Evolutionary conservation across 2,329 filamentous ascomycete genomes (phyloP).

Genomic region (Endothia cerciana): DNA sequence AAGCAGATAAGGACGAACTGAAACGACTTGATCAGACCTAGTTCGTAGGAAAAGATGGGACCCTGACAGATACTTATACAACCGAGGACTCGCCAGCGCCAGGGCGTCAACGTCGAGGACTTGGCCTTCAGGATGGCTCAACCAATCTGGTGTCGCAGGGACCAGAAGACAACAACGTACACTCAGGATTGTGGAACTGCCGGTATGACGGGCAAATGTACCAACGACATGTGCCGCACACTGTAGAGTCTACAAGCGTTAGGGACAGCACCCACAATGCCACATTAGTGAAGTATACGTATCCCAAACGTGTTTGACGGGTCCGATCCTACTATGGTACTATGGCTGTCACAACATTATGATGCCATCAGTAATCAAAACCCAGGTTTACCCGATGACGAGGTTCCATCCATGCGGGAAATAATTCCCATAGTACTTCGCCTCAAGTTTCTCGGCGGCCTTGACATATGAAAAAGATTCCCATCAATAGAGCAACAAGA

Average conservation of each 20-base stretch:
- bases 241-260: slow-evolving; percentile 6
- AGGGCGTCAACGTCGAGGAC: slow-evolving; percentile 9
- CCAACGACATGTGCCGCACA: slow-evolving; percentile 6
- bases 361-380: slow-evolving; percentile 13
- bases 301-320: slow-evolving; percentile 9
- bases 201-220: not conserved
- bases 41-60: slow-evolving; percentile 15
- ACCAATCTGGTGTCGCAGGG: slow-evolving; percentile 7
- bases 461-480: slow-evolving; percentile 8
- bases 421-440: slow-evolving; percentile 1
- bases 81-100: slow-evolving; percentile 7
- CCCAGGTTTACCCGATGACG: slow-evolving; percentile 1
- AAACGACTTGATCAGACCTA: not conserved
- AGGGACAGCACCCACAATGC: not conserved
- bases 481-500: not conserved
- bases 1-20: not conserved
- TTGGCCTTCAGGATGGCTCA: slow-evolving; percentile 12
- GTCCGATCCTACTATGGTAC: slow-evolving; percentile 3
- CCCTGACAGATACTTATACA: slow-evolving; percentile 25
- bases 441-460: slow-evolving; percentile 2
- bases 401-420: slow-evolving; percentile 11
- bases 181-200: slow-evolving; percentile 24
- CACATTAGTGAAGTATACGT: slow-evolving; percentile 11
- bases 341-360: slow-evolving; percentile 12
- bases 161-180: slow-evolving; percentile 15